Base-by-base conservation (phyloP, 768 basidiomycete species). In the Mycena epipterygia region DNA sequence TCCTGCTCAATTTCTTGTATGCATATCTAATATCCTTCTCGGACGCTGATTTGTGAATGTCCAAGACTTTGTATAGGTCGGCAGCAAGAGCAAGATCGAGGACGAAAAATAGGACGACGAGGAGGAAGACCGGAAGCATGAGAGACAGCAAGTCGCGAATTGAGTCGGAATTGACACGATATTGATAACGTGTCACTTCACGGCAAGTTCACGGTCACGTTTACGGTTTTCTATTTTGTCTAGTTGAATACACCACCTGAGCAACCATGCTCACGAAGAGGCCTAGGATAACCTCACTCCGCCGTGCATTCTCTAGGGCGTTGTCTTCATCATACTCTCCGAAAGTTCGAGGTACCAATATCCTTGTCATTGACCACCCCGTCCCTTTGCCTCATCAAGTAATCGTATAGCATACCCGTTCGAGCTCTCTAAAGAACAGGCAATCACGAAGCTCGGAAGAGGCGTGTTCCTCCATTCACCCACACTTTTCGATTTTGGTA, bases 21-120 rank as follows among this genome's bases (percentile, higher is more conserved):
- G 96, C 95, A 73, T 94, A 92, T 80, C 93, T 89, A 78, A 98
- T 95, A 76, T 97, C 96, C 77, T 90, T 90, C 49, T 96, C 94
- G 41, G 92, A 92, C 17, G 96, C 95, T 49, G 93, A 91, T 73
- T 84, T 90, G 75, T 90, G 89, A 51, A 97, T 86, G 75, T 95
- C 95, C 69, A 97, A 84, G 67, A 89, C 78, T 81, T 95, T 94
- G 81, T 97, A 98, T 53, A 92, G 86, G 82, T 96, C 94, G 5
- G 89, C 87, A 29, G 92, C 95, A 11, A 80, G 77, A 21, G 77
- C 82, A 29, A 87, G 71, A 52, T 81, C 76, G 39, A 80, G 78
- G 35, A 87, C 62, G 17, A 77, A 48, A 23, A 82, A 71, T 11
- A 87, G 71, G 62, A 87, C 72, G 12, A 84, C 61, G 64, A 86